Base-by-base conservation (phyloP, 2,329 filamentous ascomycete genomes). In the Arthrobotrys megalospora region DNA sequence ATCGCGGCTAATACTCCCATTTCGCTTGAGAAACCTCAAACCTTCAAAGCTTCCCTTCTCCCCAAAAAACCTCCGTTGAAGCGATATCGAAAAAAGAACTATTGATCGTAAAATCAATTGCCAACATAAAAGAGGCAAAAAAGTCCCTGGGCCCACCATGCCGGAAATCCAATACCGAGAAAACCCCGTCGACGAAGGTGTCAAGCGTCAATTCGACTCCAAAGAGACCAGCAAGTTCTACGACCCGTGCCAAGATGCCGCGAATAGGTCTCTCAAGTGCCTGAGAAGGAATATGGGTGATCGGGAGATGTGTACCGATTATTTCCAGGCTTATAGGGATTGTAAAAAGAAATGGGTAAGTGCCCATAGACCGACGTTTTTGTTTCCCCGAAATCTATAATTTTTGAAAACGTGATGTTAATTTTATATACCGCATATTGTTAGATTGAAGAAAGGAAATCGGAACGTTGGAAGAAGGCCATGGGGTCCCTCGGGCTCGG, bases 341-440 rank as follows among this genome's bases (percentile, higher is more conserved):
- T 98, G 95, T 85, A 97, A 97, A 85, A 94, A 97, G 86, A 89
- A 91, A 86, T 97, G 94, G 94, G 94, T 97, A 88, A n/a, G n/a
- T 82, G 89, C 85, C 60, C 58, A 12, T 21, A 14, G 1, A 1
- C 32, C 19, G 19, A 2, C 28, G 1, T 16, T 36, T 6, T n/a
- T n/a, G 1, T 16, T 36, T 6, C 45, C n/a, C 43, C 16, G 16
- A 45, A 14, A 36, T 16, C 24, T 43, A 28, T 24, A n/a, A 3
- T 41, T n/a, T n/a, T n/a, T 7, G 16, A 62, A 21, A 38, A 7
- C n/a, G 34, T 11, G 36, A 43, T 38, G 48, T 7, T 52, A 52
- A 24, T 62, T n/a, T n/a, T n/a, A 41, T 32, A 12, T 28, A 45
- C 45, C 28, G 16, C 10, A 24, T 1, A 32, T n/a, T 19, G 10